Conservation (phyloP, 305 asterid species). For the Solanum hybrid region DNA sequence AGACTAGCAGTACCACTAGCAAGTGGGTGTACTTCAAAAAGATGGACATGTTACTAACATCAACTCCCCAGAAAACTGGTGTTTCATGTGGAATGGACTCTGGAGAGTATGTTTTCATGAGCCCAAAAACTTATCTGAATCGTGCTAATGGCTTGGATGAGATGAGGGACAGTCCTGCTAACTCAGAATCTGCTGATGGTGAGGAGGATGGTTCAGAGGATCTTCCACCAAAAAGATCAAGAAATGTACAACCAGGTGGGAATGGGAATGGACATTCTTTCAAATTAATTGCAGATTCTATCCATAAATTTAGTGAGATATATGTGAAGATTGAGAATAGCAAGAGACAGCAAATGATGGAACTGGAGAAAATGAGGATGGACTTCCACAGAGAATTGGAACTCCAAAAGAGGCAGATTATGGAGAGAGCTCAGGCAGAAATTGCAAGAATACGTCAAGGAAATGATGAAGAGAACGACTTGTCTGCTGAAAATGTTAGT, state of each 20-base stretch:
- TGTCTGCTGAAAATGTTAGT: slow-evolving; percentile 39
- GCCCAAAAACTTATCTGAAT: slow-evolving; percentile 41
- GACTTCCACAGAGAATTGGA: slow-evolving; percentile 77
- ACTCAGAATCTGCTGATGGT: slow-evolving; percentile 41
- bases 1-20: slow-evolving; percentile 12
- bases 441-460: slow-evolving; percentile 59
- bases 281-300: slow-evolving; percentile 63
- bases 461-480: slow-evolving; percentile 43
- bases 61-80: slow-evolving; percentile 39
- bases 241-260: slow-evolving; percentile 21
- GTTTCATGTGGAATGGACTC: slow-evolving; percentile 74
- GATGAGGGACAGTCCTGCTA: slow-evolving; percentile 74
- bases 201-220: slow-evolving; percentile 51
- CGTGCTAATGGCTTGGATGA: slow-evolving; percentile 63
- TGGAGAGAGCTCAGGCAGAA: slow-evolving; percentile 78
- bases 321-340: slow-evolving; percentile 72
- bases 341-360: slow-evolving; percentile 67
- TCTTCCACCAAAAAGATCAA: slow-evolving; percentile 40
- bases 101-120: slow-evolving; percentile 59
- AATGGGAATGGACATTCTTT: slow-evolving; percentile 26
- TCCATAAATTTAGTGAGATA: slow-evolving; percentile 52
- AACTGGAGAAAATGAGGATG: slow-evolving; percentile 81
- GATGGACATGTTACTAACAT: slow-evolving; percentile 53
- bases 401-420: slow-evolving; percentile 56
- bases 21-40: slow-evolving; percentile 82